Percentiles rank a stretch among this genome's conserved stretches.
phyloP scores from a whole-genome alignment of 176 grass and related monocot genomes.

The Tuctoria greenei region DNA sequence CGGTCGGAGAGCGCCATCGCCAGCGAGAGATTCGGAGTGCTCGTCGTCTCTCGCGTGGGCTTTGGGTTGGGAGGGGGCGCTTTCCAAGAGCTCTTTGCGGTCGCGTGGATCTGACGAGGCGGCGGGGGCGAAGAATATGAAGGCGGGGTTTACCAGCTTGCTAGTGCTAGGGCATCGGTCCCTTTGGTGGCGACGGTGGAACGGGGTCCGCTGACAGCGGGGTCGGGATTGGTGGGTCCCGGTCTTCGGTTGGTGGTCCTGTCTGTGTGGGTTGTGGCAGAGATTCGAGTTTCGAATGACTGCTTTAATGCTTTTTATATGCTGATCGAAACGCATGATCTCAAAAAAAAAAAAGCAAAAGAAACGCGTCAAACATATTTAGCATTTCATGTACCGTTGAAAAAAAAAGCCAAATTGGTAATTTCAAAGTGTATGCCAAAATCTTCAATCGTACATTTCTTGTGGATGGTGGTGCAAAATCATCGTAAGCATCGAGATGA shows the following conservation, averaged over 20 bases:
- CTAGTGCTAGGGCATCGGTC: conserved; percentile 34
- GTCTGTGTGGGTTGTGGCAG: too few species aligned
- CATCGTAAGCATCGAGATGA: too few species aligned
- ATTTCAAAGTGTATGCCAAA: not conserved
- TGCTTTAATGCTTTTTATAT: too few species aligned
- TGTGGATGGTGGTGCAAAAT: not conserved
- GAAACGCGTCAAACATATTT: not conserved
- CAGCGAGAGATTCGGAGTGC: conserved; percentile 44
- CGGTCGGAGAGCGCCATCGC: conserved; percentile 75
- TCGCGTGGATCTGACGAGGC: conserved; percentile 28
- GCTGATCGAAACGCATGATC: too few species aligned
- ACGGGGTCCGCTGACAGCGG: not conserved
- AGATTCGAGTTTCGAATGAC: too few species aligned
- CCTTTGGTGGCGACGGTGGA: not conserved
- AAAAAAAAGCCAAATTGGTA: not conserved
- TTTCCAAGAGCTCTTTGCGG: conserved; percentile 27
- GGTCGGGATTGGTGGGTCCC: not conserved
- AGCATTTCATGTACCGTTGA: not conserved
- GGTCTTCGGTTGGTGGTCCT: not conserved
- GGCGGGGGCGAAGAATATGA: conserved; percentile 41
- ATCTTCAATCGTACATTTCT: not conserved
- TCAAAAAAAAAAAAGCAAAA: too few species aligned
- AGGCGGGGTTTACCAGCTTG: conserved; percentile 2
- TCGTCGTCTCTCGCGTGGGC: conserved; percentile 23
- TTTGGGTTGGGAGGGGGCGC: not conserved